These are phyloP conservation scores for Alternaria panax DNA, from an alignment of 2,329 filamentous ascomycete species.

Conservation along the genomic window DNA sequence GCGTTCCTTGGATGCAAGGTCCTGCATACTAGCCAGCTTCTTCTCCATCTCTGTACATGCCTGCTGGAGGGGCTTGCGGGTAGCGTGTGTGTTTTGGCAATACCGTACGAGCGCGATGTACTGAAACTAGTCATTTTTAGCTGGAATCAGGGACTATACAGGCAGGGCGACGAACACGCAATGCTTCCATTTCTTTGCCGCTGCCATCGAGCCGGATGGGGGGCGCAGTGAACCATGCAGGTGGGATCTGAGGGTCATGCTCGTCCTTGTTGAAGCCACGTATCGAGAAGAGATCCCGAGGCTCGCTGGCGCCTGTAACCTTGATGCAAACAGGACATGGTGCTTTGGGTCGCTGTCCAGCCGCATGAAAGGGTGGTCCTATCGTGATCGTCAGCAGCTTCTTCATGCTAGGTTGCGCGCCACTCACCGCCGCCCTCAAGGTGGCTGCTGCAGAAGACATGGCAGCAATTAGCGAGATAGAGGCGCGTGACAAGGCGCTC, in stretches of 20 bases:
- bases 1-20: constrained; percentile 48
- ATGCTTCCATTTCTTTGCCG: constrained; percentile 51
- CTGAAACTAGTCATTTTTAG: constrained; percentile 54
- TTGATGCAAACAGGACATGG: constrained; percentile 56
- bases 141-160: neutral
- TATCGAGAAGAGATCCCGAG: constrained; percentile 54
- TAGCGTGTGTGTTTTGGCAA: constrained; percentile 31
- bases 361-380: constrained; percentile 58
- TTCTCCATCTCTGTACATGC: constrained; percentile 26
- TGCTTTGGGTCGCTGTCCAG: constrained; percentile 50
- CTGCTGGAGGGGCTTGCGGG: constrained; percentile 27
- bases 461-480: constrained; percentile 58
- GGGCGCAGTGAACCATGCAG: constrained; percentile 54
- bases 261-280: constrained; percentile 53
- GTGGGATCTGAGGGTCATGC: constrained; percentile 54
- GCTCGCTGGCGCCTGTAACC: constrained; percentile 44
- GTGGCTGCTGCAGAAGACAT: constrained; percentile 59
- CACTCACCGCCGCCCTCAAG: constrained; percentile 57
- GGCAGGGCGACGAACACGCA: constrained; percentile 45
- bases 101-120: constrained; percentile 48
- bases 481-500: constrained; percentile 54
- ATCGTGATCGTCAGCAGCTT: constrained; percentile 1
- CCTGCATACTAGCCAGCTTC: constrained; percentile 38
- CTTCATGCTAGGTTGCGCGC: neutral
- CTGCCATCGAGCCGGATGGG: constrained; percentile 51